Percentiles rank a stretch among this genome's conserved stretches.
Evolutionary conservation across 768 basidiomycete species (phyloP).

Genomic region (Cystobasidium onofrii): DNA sequence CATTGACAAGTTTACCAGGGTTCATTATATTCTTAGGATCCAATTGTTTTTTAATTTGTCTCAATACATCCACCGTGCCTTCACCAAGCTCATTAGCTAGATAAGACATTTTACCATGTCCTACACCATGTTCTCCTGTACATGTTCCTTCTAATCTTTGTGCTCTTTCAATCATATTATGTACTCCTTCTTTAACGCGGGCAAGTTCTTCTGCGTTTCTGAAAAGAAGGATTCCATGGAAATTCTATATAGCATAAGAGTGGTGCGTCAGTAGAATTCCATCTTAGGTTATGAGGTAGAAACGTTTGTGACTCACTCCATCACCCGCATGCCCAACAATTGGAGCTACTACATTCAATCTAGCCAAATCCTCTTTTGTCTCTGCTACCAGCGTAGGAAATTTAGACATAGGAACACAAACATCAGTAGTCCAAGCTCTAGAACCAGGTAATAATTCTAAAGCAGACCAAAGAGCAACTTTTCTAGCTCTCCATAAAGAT

Average conservation of each 20-base stretch:
- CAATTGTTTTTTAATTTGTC: slow-evolving; percentile 66
- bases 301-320: slow-evolving; percentile 47
- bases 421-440: slow-evolving; percentile 78
- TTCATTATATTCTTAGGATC: slow-evolving; percentile 78
- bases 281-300: no score
- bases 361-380: slow-evolving; percentile 66
- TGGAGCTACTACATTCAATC: slow-evolving; percentile 58
- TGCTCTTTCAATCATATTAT: slow-evolving; percentile 46
- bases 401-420: slow-evolving; percentile 57
- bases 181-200: slow-evolving; percentile 38
- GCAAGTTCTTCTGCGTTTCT: slow-evolving; percentile 36
- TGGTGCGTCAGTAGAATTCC: no score
- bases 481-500: slow-evolving; percentile 57
- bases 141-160: slow-evolving; percentile 49
- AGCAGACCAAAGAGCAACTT: slow-evolving; percentile 38
- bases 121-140: slow-evolving; percentile 44
- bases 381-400: slow-evolving; percentile 51
- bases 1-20: slow-evolving; percentile 59
- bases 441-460: slow-evolving; percentile 51
- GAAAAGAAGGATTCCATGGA: slow-evolving; percentile 47
- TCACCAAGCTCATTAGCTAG: slow-evolving; percentile 71
- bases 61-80: slow-evolving; percentile 76
- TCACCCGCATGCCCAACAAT: slow-evolving; percentile 77
- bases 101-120: slow-evolving; percentile 51
- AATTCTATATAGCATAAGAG: slow-evolving; percentile 44